phyloP scores from a whole-genome alignment of 768 basidiomycete species.

The Rhodotorula paludigena region DNA sequence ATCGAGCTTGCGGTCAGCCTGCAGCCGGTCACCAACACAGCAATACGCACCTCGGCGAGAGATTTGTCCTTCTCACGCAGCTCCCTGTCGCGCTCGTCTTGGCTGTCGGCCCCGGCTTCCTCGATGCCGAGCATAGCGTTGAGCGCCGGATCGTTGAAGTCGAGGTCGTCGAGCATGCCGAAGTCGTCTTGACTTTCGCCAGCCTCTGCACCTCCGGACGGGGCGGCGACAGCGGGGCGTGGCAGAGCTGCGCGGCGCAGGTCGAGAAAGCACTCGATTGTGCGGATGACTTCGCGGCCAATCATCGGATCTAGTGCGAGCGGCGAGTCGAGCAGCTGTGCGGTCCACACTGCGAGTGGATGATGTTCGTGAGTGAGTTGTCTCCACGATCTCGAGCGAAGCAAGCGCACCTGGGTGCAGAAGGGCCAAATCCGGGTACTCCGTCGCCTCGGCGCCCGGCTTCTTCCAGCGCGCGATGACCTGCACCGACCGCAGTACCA shows the following conservation, averaged over 20 bases:
- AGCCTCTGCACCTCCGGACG: constrained; percentile 17
- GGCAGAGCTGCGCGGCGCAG: constrained; percentile 45
- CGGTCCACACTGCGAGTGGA: constrained; percentile 56
- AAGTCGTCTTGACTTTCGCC: constrained; percentile 77
- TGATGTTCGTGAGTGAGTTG: too few relatives aligned
- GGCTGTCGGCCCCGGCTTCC: constrained; percentile 38
- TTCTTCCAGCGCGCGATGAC: constrained; percentile 51
- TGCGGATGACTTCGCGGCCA: constrained; percentile 56
- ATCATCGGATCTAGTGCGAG: constrained; percentile 54
- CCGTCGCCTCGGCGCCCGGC: constrained; percentile 40
- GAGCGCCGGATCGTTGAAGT: constrained; percentile 60
- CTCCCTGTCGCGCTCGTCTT: constrained; percentile 40
- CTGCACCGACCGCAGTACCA: constrained; percentile 59
- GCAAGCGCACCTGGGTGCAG: constrained; percentile 56
- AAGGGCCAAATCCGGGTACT: constrained; percentile 62
- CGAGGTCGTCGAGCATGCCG: constrained; percentile 55
- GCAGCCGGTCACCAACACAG: not conserved
- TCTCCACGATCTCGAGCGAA: not conserved
- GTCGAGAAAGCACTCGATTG: constrained; percentile 61
- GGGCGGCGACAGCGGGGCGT: not conserved
- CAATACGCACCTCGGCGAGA: constrained; percentile 54
- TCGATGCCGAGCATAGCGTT: constrained; percentile 56
- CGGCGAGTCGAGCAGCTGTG: constrained; percentile 53
- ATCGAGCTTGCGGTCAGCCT: not conserved
- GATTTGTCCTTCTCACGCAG: constrained; percentile 52